phyloP scores from a whole-genome alignment of 2,329 filamentous ascomycete genomes.

The Myotisia sp. region DNA sequence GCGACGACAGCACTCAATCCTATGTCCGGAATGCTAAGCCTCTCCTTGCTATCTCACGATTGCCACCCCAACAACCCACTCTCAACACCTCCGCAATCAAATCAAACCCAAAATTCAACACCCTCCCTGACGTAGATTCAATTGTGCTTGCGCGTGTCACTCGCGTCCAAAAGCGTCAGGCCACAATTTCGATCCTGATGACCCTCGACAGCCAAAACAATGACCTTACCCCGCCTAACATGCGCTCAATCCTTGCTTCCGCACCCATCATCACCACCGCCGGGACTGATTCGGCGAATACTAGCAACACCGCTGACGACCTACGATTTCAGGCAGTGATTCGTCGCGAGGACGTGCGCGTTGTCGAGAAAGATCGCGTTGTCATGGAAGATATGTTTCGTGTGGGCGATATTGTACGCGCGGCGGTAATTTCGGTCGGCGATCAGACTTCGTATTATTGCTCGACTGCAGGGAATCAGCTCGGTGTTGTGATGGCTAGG shows the following conservation, averaged over 20 bases:
- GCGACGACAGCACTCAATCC: constrained; percentile 18
- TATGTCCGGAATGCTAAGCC: constrained; percentile 13
- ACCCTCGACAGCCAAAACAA: constrained; percentile 43
- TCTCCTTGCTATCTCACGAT: constrained; percentile 18
- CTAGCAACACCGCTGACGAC: constrained; percentile 45
- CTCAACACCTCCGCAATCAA: constrained; percentile 12
- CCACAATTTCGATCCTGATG: constrained; percentile 71
- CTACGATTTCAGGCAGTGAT: constrained; percentile 65
- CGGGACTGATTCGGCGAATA: constrained; percentile 18
- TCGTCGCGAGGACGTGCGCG: constrained; percentile 76
- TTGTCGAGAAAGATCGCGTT: constrained; percentile 90
- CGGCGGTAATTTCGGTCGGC: constrained; percentile 75
- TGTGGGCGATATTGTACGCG: constrained; percentile 81
- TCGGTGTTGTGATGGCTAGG: constrained; percentile 84
- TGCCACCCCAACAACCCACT: constrained; percentile 16
- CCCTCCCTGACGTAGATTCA: constrained; percentile 68
- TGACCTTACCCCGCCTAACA: constrained; percentile 16
- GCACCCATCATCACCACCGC: constrained; percentile 11
- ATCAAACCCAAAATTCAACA: constrained; percentile 38
- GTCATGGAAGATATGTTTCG: constrained; percentile 82
- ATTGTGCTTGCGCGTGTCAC: constrained; percentile 74
- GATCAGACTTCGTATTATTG: constrained; percentile 93
- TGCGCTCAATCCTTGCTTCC: constrained; percentile 24
- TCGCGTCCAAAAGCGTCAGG: constrained; percentile 71
- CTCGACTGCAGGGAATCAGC: constrained; percentile 78